Evolutionary conservation across 352 stramenopile species (phyloP), one percentile per base, ranked within the genome.

Genomic region (Phytophthora sp.): DNA sequence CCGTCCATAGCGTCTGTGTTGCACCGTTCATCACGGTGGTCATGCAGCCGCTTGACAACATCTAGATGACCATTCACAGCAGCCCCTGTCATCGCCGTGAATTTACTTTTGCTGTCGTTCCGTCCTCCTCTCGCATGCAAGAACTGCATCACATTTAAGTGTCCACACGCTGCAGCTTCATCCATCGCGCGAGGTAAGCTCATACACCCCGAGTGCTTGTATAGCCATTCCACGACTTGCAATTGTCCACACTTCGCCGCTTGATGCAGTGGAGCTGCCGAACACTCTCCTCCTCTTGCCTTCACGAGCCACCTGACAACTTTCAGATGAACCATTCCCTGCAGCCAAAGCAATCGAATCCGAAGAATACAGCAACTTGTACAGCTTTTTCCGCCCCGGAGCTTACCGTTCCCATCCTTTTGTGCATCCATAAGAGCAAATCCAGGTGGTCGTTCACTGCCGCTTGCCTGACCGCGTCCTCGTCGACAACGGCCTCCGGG

Each of bases 351-450:
- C 56, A 20, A 75, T 55, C 8, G 23, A 49, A 27, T 65, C 56
- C 9, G 56, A 69, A 24, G 66, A 70, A 44, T 71, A 66, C 21
- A 74, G 18, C 49, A 66, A 23, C 33, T 71, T 70, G 2, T 39
- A 23, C 26, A 60, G 29, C n/a, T 7, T 36, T 41, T 11, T 53
- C 49, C 9, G 18, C 13, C 0, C 7, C 33, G n/a, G 20, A 26
- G 13, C 30, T 42, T 3, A 46, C n/a, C 3, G 15, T 30, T 23
- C 1, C 7, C 30, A 74, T 33, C 29, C 6, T 49, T 16, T 18
- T 8, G n/a, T 74, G 66, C 62, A 76, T 66, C 57, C 64, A 76
- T 12, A 33, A 31, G 16, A 72, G 64, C 29, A 73, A 18, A 49
- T 57, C 45, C 27, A 76, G 47, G 42, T 65, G 69, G 3, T 64